Percentiles rank a stretch among this genome's conserved stretches.
These are phyloP conservation scores for Singerocomus inundabilis DNA, from an alignment of 1,284 basidiomycete species.

Conservation along the genomic window DNA sequence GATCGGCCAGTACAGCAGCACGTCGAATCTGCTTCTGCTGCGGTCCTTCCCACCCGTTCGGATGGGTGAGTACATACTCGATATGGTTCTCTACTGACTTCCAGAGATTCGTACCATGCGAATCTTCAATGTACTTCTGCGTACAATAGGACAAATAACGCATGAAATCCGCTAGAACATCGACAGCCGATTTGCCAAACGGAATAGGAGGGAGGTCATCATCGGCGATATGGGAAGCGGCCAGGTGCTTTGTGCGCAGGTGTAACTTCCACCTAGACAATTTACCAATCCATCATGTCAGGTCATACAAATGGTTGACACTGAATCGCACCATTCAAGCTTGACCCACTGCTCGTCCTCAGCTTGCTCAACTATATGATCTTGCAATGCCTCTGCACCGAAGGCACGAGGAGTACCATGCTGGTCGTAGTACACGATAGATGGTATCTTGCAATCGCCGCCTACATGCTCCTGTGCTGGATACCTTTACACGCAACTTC, in stretches of 20 bases:
- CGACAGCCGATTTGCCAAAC: constrained; percentile 41
- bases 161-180: constrained; percentile 55
- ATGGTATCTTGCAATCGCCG: constrained; percentile 54
- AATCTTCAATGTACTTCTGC: constrained; percentile 47
- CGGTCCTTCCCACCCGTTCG: constrained; percentile 46
- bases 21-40: constrained; percentile 42
- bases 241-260: constrained; percentile 42
- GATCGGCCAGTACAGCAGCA: constrained; percentile 36
- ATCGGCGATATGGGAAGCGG: constrained; percentile 25
- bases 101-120: constrained; percentile 45
- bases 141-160: constrained; percentile 48
- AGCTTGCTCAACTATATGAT: constrained; percentile 40
- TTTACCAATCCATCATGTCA: neutral
- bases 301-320: neutral
- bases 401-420: constrained; percentile 44
- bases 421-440: constrained; percentile 53
- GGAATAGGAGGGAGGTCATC: constrained; percentile 46
- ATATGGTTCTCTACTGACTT: constrained; percentile 32
- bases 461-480: constrained; percentile 42
- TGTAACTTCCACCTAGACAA: constrained; percentile 58
- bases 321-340: constrained; percentile 45
- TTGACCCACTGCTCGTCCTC: constrained; percentile 48
- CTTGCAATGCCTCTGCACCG: constrained; percentile 52
- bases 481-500: constrained; percentile 32
- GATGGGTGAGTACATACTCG: constrained; percentile 41